Evolutionary conservation across 306 rosid genomes (phyloP).

Genomic region (Prunus campanulata): DNA sequence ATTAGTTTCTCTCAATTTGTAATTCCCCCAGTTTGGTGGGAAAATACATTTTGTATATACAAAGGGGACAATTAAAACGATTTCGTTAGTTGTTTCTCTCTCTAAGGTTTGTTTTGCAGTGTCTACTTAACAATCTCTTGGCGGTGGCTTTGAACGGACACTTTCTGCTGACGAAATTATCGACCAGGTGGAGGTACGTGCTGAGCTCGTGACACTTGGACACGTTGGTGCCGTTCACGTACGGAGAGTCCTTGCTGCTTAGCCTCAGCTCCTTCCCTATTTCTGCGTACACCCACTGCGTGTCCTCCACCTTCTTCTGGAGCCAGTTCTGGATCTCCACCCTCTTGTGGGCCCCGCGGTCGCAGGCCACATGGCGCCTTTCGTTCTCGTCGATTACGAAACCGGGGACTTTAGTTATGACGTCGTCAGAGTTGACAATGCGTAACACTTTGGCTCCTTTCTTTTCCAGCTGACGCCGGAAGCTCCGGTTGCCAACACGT

Average conservation of each 20-base stretch:
- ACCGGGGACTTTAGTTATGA: slow-evolving; percentile 63
- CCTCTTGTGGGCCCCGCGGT: slow-evolving; percentile 1
- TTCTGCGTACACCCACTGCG: slow-evolving; percentile 64
- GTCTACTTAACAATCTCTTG: slow-evolving; percentile 26
- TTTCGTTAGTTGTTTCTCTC: background rate
- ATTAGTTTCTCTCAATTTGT: background rate
- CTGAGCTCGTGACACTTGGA: slow-evolving; percentile 73
- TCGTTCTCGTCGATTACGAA: slow-evolving; percentile 32
- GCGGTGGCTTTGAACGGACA: slow-evolving; percentile 62
- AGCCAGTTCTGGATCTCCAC: slow-evolving; percentile 41
- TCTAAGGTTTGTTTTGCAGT: background rate
- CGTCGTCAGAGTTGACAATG: slow-evolving; percentile 68
- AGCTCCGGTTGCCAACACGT: slow-evolving; percentile 62
- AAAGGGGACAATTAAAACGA: background rate
- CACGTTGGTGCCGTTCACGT: slow-evolving; percentile 37
- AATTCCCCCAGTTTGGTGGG: background rate
- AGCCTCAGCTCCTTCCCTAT: slow-evolving; percentile 70
- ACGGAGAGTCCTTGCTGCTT: slow-evolving; percentile 59
- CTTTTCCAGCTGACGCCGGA: slow-evolving; percentile 40
- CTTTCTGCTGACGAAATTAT: slow-evolving; percentile 55
- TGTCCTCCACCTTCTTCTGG: slow-evolving; percentile 44
- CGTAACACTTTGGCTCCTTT: slow-evolving; percentile 53
- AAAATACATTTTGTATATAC: background rate
- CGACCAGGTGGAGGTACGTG: slow-evolving; percentile 67
- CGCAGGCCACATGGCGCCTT: background rate